Conservation (phyloP, 306 rosid species). For the Acacia crassicarpa region DNA sequence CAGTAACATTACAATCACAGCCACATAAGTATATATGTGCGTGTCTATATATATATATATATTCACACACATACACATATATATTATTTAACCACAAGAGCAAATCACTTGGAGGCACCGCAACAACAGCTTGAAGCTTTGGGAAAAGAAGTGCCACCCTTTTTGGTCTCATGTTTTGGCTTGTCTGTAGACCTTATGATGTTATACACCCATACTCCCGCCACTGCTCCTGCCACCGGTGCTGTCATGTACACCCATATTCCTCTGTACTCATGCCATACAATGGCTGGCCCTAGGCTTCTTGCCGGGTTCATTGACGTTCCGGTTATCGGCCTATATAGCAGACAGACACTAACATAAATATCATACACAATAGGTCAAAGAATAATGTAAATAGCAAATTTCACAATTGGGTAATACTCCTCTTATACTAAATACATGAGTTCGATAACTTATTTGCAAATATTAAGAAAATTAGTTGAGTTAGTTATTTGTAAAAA, state of each 20-base stretch:
- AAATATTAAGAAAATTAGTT: too few species aligned
- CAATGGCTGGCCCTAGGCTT: constrained; percentile 78
- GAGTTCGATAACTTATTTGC: too few species aligned
- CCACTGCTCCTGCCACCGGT: constrained; percentile 59
- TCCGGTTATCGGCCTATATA: constrained; percentile 66
- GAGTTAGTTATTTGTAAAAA: neutral
- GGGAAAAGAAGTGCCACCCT: constrained; percentile 60
- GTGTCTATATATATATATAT: too few species aligned
- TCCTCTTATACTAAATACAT: too few species aligned
- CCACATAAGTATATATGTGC: too few species aligned
- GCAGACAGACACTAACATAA: neutral
- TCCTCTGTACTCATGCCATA: constrained; percentile 42
- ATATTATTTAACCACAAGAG: neutral
- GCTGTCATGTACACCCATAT: constrained; percentile 64
- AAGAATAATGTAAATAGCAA: neutral
- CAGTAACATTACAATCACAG: neutral
- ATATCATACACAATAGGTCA: neutral
- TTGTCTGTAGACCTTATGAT: constrained; percentile 55
- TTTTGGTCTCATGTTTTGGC: constrained; percentile 64
- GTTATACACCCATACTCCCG: constrained; percentile 70
- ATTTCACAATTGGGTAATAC: neutral
- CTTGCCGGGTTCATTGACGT: constrained; percentile 96
- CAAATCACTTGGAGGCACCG: constrained; percentile 13
- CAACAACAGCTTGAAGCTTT: constrained; percentile 27
- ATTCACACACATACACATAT: too few species aligned